Evolutionary conservation across 495 filamentous ascomycete genomes (phyloP), one percentile per base, ranked within the genome.

Genomic region (Daldinia decipiens): DNA sequence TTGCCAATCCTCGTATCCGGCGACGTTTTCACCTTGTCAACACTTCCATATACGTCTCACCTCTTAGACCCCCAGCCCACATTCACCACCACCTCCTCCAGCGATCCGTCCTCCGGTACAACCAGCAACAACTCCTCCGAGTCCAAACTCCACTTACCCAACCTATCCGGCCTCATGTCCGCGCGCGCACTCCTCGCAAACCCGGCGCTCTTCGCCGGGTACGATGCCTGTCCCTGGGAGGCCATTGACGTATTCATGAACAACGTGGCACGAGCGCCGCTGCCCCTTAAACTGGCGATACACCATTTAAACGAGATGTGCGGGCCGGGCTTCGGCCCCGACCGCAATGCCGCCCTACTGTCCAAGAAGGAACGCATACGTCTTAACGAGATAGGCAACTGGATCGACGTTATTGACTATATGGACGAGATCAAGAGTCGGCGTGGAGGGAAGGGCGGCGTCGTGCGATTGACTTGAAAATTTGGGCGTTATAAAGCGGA

Each of bases 261-360:
- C 56, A 80, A 83, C 32, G 81, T 83, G 24, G 83, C 83, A 15
- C 79, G 79, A 21, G 79, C 74, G 5, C 86, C 88, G 31, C 74
- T 91, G 1, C 89, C 88, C 4, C 84, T 85, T 45, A 87, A 86
- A 77, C 76, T 91, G 51, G 81, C 84, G 45, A 78, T 85, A 61
- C 89, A 91, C 73, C 89, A 91, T 77, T 64, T 91, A 24, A 82
- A 76, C 43, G 87, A 90, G 81, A 91, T 91, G 89, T 84, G 82
- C 66, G 81, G 78, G 13, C 82, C 83, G 17, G 86, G 83, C n/a
- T 78, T 83, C 75, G 82, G 80, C 5, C 77, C 75, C 12, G 76
- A 80, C 75, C 81, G 82, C 21, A 36, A 19, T 11, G 65, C 65
- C 3, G 76, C 82, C 6, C 68, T 90, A 68, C 69, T 91, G 61